Conservation (phyloP, 2,329 filamentous ascomycete species). For the Capronia coronata region DNA sequence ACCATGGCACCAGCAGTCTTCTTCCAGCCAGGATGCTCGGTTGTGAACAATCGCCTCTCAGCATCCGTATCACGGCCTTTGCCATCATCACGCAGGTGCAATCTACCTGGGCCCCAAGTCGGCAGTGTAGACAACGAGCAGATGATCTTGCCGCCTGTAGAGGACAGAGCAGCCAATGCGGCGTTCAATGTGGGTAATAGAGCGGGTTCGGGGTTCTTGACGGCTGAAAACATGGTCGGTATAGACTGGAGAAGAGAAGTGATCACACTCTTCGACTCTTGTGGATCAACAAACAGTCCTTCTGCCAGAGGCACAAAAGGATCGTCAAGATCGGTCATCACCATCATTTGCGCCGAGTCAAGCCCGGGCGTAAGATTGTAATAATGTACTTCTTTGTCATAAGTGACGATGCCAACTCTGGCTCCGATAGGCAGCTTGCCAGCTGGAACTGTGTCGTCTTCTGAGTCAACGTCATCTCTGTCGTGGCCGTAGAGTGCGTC, state of each 20-base stretch:
- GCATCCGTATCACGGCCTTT: slow-evolving; percentile 80
- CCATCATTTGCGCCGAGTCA: slow-evolving; percentile 91
- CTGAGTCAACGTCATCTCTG: slow-evolving; percentile 44
- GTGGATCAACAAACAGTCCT: slow-evolving; percentile 88
- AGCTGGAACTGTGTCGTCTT: slow-evolving; percentile 43
- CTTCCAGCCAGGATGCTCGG: slow-evolving; percentile 81
- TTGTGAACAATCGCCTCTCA: slow-evolving; percentile 85
- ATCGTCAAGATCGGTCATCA: slow-evolving; percentile 96
- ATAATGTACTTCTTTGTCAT: slow-evolving; percentile 94
- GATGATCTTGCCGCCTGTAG: slow-evolving; percentile 86
- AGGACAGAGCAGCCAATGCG: slow-evolving; percentile 72
- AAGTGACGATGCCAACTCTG: slow-evolving; percentile 92
- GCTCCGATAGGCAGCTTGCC: slow-evolving; percentile 64
- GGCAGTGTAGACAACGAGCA: slow-evolving; percentile 82
- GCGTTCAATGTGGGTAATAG: slow-evolving; percentile 78
- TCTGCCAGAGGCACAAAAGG: slow-evolving; percentile 89
- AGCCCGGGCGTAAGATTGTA: slow-evolving; percentile 84
- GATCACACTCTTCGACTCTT: slow-evolving; percentile 80
- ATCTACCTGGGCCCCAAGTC: slow-evolving; percentile 79
- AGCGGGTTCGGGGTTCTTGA: slow-evolving; percentile 87
- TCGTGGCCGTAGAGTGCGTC: slow-evolving; percentile 73
- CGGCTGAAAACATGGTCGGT: slow-evolving; percentile 75
- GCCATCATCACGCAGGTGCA: slow-evolving; percentile 81
- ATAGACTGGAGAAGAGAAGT: slow-evolving; percentile 76
- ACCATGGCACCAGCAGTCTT: slow-evolving; percentile 85